Evolutionary conservation across 306 rosid species (phyloP).

Genomic region (Cucurbita argyrosperma): DNA sequence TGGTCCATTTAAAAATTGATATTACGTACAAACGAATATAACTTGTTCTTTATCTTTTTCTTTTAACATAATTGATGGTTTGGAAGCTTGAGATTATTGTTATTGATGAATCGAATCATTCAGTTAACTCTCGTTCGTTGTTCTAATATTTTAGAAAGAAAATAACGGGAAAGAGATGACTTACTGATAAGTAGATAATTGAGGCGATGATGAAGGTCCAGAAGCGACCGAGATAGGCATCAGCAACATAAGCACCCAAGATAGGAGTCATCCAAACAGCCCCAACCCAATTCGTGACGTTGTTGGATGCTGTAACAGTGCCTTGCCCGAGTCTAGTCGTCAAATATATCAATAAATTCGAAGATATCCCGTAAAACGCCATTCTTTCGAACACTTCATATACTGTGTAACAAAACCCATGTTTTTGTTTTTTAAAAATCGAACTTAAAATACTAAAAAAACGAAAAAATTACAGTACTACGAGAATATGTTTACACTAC

Average conservation of each 20-base stretch:
- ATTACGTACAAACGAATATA: not conserved
- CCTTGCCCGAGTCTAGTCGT: slow-evolving; percentile 33
- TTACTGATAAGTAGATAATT: slow-evolving; percentile 46
- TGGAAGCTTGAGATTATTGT: not conserved
- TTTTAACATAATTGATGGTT: not conserved
- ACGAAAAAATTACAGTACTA: no score
- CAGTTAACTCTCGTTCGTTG: no score
- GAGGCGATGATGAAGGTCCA: slow-evolving; percentile 59
- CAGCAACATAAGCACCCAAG: slow-evolving; percentile 74
- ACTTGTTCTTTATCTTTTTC: not conserved
- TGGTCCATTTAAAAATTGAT: not conserved
- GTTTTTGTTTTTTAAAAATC: no score
- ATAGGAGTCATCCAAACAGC: slow-evolving; percentile 66
- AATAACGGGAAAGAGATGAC: not conserved
- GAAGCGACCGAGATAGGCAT: slow-evolving; percentile 73
- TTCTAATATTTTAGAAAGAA: no score
- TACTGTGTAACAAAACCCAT: slow-evolving; percentile 8
- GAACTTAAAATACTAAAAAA: no score
- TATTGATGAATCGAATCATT: not conserved
- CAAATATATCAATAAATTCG: slow-evolving; percentile 25
- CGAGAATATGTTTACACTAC: no score
- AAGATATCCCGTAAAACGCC: slow-evolving; percentile 46
- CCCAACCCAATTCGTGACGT: slow-evolving; percentile 52
- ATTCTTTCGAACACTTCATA: slow-evolving; percentile 46
- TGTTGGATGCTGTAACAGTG: slow-evolving; percentile 25